These are phyloP conservation scores for Hysterangium stoloniferum DNA, from an alignment of 768 basidiomycete species.

Conservation along the genomic window DNA sequence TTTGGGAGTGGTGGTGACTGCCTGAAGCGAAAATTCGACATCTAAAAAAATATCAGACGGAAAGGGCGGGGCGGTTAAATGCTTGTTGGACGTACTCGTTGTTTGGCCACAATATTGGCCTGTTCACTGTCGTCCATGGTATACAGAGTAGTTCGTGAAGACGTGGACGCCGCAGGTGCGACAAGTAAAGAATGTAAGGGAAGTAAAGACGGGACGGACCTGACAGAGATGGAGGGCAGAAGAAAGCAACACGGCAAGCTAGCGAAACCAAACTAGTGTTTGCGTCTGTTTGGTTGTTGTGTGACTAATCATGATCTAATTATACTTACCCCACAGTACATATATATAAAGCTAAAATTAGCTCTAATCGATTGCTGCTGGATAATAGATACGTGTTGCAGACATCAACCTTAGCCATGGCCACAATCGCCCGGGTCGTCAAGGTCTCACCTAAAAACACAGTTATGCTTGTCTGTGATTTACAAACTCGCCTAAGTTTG, in stretches of 20 bases:
- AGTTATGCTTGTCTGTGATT: constrained; percentile 76
- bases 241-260: no score
- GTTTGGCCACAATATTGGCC: constrained; percentile 29
- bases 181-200: constrained; percentile 30
- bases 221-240: constrained; percentile 7
- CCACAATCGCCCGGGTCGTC: constrained; percentile 21
- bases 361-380: no score
- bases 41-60: background rate
- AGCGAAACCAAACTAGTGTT: background rate
- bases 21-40: constrained; percentile 11
- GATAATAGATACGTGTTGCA: no score
- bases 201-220: constrained; percentile 20
- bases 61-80: constrained; percentile 16
- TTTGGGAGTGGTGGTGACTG: background rate
- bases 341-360: no score
- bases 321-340: no score
- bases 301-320: no score
- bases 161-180: constrained; percentile 13
- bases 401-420: no score
- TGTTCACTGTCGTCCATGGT: constrained; percentile 33
- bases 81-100: constrained; percentile 30
- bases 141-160: constrained; percentile 19
- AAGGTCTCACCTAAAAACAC: constrained; percentile 33
- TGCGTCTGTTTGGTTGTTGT: constrained; percentile 1
- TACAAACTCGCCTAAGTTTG: constrained; percentile 72